A percentile compares a stretch with the other conserved stretches of the same genome.
Conservation (phyloP, 2,329 filamentous ascomycete species). For the Gnomoniopsis smithogilvyi region DNA sequence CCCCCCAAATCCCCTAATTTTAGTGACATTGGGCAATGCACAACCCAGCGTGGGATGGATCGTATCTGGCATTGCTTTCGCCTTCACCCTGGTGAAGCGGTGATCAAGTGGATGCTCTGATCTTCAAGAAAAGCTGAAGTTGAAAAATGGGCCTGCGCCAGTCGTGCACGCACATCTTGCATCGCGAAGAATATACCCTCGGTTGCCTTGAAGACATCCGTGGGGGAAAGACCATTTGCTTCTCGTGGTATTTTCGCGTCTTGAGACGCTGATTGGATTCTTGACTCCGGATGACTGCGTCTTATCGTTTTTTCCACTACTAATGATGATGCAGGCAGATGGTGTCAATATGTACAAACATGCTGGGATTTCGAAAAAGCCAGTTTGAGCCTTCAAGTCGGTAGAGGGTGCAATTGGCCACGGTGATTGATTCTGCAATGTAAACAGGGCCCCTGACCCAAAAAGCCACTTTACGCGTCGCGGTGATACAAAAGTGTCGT, state of each 20-base stretch:
- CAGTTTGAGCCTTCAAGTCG: neutral
- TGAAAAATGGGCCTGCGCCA: neutral
- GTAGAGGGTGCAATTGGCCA: neutral
- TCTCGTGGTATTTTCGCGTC: slow-evolving; percentile 11
- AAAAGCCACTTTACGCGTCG: slow-evolving; percentile 13
- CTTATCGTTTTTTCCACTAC: neutral
- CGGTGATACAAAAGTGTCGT: neutral
- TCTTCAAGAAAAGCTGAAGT: neutral
- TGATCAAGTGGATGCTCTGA: neutral
- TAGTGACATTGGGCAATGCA: neutral
- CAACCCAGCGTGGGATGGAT: neutral
- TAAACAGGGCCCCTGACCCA: slow-evolving; percentile 2
- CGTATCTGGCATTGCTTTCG: neutral
- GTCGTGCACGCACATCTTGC: neutral
- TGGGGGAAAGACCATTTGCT: neutral
- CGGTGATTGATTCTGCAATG: neutral
- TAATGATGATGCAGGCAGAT: neutral
- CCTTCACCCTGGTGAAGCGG: neutral
- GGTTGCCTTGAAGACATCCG: neutral
- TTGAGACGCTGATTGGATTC: slow-evolving; percentile 12
- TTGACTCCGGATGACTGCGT: neutral
- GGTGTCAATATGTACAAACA: neutral
- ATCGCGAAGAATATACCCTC: neutral
- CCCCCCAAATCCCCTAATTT: too few relatives aligned
- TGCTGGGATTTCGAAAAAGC: slow-evolving; percentile 1